Conservation (phyloP, 2,329 filamentous ascomycete species). For the Pezicula rhizophila region DNA sequence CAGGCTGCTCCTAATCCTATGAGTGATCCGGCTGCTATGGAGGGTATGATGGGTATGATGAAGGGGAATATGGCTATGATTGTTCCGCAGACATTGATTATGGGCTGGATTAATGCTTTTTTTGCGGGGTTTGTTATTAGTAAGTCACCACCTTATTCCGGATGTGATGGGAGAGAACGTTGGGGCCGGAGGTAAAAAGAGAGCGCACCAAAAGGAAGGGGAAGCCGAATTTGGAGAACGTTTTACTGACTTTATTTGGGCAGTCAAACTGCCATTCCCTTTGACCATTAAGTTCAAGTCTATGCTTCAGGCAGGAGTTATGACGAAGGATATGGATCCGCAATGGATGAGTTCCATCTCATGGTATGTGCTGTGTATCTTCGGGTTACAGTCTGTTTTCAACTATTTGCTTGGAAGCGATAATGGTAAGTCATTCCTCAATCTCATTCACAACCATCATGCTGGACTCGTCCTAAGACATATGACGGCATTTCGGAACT, state of each 20-base stretch:
- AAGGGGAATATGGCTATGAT: slow-evolving; percentile 99
- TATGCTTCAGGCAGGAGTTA: slow-evolving; percentile 96
- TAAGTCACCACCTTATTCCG: slow-evolving; percentile 38
- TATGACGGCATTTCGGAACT: too few relatives aligned
- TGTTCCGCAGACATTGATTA: slow-evolving; percentile 95
- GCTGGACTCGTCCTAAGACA: not conserved
- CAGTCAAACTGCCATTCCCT: slow-evolving; percentile 94
- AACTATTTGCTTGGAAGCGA: slow-evolving; percentile 95
- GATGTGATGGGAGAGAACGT: not conserved
- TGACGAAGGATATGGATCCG: slow-evolving; percentile 92
- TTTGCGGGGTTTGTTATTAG: slow-evolving; percentile 97
- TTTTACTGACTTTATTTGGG: slow-evolving; percentile 17
- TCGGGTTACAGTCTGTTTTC: slow-evolving; percentile 93
- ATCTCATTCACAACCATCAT: not conserved
- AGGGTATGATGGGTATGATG: slow-evolving; percentile 99
- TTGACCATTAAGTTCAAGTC: slow-evolving; percentile 99
- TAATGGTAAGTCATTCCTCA: slow-evolving; percentile 60
- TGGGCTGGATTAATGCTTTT: slow-evolving; percentile 99
- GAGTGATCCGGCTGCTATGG: slow-evolving; percentile 93
- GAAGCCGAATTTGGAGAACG: too few relatives aligned
- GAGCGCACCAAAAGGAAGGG: too few relatives aligned
- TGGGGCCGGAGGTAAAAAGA: too few relatives aligned
- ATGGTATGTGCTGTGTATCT: slow-evolving; percentile 98
- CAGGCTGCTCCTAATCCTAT: slow-evolving; percentile 90
- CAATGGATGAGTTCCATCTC: slow-evolving; percentile 98